phyloP scores from a whole-genome alignment of 2,329 filamentous ascomycete species.

The Clonostachys sp. region DNA sequence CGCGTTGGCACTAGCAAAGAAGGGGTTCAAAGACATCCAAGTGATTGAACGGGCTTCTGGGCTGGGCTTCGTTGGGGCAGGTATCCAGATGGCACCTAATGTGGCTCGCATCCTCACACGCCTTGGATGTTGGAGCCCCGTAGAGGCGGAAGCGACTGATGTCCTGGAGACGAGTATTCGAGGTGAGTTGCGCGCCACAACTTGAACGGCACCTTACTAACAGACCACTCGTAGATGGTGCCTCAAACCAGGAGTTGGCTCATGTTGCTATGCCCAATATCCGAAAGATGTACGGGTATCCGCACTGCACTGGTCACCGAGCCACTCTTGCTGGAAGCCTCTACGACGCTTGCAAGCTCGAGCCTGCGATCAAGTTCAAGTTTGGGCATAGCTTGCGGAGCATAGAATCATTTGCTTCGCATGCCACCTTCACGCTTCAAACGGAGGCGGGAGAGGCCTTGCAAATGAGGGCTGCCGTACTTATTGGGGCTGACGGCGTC shows the following conservation, averaged over 20 bases:
- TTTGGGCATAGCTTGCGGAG: constrained; percentile 54
- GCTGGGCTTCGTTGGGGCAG: constrained; percentile 77
- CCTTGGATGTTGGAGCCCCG: constrained; percentile 69
- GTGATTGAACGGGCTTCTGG: constrained; percentile 71
- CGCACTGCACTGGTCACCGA: constrained; percentile 78
- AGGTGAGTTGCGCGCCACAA: constrained; percentile 32
- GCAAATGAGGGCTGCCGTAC: constrained; percentile 45
- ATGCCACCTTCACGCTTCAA: constrained; percentile 53
- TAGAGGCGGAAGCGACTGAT: constrained; percentile 66
- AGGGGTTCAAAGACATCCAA: constrained; percentile 68
- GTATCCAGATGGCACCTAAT: constrained; percentile 80
- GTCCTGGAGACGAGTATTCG: constrained; percentile 70
- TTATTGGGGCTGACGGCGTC: constrained; percentile 52
- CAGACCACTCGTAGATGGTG: constrained; percentile 63
- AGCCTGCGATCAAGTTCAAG: constrained; percentile 62
- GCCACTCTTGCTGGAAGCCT: constrained; percentile 65
- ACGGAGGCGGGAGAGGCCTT: constrained; percentile 52
- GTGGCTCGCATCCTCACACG: constrained; percentile 73
- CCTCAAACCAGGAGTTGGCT: constrained; percentile 63
- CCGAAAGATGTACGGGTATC: constrained; percentile 63
- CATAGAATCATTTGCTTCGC: constrained; percentile 54
- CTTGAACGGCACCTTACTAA: too few relatives aligned
- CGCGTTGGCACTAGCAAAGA: constrained; percentile 69
- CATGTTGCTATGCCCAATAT: constrained; percentile 69
- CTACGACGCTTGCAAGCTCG: constrained; percentile 64